A percentile compares a stretch with the other conserved stretches of the same genome.
These are phyloP conservation scores for Pistacia integerrima DNA, from an alignment of 345 rosid genomes.

Conservation along the genomic window DNA sequence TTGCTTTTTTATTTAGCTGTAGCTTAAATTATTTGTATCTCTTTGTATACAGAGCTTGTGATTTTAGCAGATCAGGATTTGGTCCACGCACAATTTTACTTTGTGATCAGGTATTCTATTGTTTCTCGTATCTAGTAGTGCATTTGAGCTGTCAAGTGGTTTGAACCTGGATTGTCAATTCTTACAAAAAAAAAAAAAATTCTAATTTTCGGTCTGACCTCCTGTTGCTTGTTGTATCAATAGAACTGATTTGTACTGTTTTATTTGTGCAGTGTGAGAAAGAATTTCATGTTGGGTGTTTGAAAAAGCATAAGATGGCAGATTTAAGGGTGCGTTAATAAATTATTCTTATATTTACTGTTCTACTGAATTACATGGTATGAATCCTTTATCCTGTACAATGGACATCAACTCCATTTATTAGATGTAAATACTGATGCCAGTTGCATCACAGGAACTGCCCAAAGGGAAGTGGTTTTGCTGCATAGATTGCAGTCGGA, in stretches of 20 bases:
- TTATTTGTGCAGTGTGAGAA: slow-evolving; percentile 74
- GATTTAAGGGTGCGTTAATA: slow-evolving; percentile 67
- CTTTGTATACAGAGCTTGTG: slow-evolving; percentile 60
- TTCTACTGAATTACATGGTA: neutral
- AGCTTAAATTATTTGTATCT: slow-evolving; percentile 7
- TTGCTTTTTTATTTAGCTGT: slow-evolving; percentile 7
- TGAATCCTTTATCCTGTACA: neutral
- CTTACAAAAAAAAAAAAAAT: no score
- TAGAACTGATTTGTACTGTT: slow-evolving; percentile 9
- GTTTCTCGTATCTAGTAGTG: slow-evolving; percentile 5
- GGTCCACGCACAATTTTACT: slow-evolving; percentile 93
- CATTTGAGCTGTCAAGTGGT: slow-evolving; percentile 12
- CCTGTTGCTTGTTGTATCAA: neutral
- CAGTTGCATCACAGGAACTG: slow-evolving; percentile 62
- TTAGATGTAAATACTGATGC: slow-evolving; percentile 17
- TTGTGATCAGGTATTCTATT: slow-evolving; percentile 86
- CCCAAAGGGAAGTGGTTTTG: slow-evolving; percentile 97
- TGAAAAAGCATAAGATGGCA: slow-evolving; percentile 76
- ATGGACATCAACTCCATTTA: neutral
- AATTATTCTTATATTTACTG: slow-evolving; percentile 12
- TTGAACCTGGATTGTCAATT: neutral
- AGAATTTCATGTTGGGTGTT: slow-evolving; percentile 87
- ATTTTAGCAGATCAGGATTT: slow-evolving; percentile 89
- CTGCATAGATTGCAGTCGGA: slow-evolving; percentile 65
- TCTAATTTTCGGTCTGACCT: no score